These are phyloP conservation scores for Aureobasidium sp. DNA, from an alignment of 2,329 filamentous ascomycete species.

Conservation along the genomic window DNA sequence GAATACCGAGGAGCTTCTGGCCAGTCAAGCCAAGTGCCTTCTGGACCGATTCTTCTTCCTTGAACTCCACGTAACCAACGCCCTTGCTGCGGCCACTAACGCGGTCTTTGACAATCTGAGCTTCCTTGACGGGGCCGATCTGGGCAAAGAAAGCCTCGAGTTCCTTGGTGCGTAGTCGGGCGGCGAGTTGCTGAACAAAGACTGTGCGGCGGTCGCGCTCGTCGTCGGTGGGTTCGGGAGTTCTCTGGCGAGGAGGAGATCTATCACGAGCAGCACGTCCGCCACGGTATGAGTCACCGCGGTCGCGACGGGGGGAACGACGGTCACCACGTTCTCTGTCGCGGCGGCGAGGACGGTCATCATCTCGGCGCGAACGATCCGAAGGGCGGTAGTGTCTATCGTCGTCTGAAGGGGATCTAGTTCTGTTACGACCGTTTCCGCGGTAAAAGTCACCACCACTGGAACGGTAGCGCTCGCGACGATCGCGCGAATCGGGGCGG, in stretches of 20 bases:
- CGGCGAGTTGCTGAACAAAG: conserved; percentile 96
- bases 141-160: conserved; percentile 93
- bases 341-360: conserved; percentile 48
- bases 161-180: conserved; percentile 83
- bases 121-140: conserved; percentile 88
- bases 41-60: conserved; percentile 84
- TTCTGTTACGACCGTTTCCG: conserved; percentile 25
- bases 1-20: conserved; percentile 96
- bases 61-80: conserved; percentile 99
- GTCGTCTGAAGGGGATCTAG: conserved; percentile 29
- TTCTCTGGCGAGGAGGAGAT: conserved; percentile 43
- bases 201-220: conserved; percentile 94
- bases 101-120: conserved; percentile 96
- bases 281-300: conserved; percentile 57
- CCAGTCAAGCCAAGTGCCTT: conserved; percentile 96
- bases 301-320: conserved; percentile 42
- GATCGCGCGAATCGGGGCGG: conserved; percentile 14
- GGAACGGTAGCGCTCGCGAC: conserved; percentile 17
- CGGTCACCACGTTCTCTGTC: conserved; percentile 34
- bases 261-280: conserved; percentile 50
- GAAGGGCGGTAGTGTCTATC: conserved; percentile 35
- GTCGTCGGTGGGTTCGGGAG: conserved; percentile 79
- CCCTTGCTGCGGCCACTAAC: conserved; percentile 96
- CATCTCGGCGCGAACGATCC: conserved; percentile 38
- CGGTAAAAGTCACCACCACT: conserved; percentile 31